phyloP scores from a whole-genome alignment of 2,329 filamentous ascomycete species.

The Dothiorella sarmentorum region DNA sequence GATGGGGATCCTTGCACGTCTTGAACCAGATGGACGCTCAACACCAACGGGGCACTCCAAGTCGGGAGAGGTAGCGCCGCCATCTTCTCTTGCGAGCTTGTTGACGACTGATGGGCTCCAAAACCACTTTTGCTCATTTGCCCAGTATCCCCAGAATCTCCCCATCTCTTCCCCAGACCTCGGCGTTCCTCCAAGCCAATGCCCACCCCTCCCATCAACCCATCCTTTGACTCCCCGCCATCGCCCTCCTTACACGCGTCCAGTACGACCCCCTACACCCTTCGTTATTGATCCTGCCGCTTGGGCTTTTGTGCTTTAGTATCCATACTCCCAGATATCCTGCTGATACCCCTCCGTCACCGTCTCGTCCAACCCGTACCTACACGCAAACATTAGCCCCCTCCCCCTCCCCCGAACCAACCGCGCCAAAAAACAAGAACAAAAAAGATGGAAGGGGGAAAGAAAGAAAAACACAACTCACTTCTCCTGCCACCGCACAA shows the following conservation, averaged over 20 bases:
- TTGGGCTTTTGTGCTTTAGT: not conserved
- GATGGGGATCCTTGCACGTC: too few relatives aligned
- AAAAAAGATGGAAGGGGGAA: not conserved
- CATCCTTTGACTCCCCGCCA: not conserved
- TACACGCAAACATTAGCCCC: conserved; percentile 22
- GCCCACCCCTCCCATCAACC: not conserved
- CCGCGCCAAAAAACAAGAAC: not conserved
- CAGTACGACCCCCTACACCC: conserved; percentile 11
- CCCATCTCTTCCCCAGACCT: not conserved
- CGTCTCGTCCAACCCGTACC: conserved; percentile 69
- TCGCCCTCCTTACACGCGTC: conserved; percentile 3
- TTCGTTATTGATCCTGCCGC: not conserved
- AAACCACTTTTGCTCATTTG: not conserved
- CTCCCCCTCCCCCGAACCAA: not conserved
- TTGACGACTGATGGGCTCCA: not conserved
- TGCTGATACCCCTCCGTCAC: conserved; percentile 82
- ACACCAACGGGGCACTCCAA: too few relatives aligned
- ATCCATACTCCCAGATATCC: conserved; percentile 72
- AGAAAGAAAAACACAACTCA: conserved; percentile 33
- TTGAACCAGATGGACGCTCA: too few relatives aligned
- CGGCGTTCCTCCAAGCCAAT: not conserved
- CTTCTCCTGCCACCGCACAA: conserved; percentile 82
- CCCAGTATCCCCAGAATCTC: not conserved
- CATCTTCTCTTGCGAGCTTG: not conserved
- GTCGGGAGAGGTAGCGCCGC: not conserved